phyloP scores from a whole-genome alignment of 1,284 basidiomycete species.

The Moesziomyces antarcticus region DNA sequence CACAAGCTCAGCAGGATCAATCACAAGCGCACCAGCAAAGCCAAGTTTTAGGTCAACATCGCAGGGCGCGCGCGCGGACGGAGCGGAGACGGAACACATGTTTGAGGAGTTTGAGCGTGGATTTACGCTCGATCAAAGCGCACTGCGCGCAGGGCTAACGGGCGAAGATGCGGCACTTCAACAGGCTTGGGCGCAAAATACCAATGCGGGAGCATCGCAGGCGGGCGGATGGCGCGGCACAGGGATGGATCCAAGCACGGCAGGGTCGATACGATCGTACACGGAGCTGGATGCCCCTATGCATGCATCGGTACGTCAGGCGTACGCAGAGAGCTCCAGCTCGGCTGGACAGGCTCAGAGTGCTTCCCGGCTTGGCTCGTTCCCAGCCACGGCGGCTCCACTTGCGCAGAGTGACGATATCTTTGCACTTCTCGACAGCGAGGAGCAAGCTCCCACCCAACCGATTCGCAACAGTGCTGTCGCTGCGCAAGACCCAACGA shows the following conservation, averaged over 20 bases:
- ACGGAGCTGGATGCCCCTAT: slow-evolving; percentile 21
- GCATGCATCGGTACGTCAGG: slow-evolving; percentile 15
- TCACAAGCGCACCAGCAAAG: neutral
- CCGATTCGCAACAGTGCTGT: neutral
- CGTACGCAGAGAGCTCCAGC: neutral
- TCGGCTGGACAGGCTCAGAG: neutral
- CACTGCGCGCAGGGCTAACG: neutral
- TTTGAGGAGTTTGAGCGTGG: slow-evolving; percentile 22
- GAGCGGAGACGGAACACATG: slow-evolving; percentile 3
- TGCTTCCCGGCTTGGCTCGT: too few relatives aligned
- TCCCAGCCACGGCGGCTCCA: slow-evolving; percentile 3
- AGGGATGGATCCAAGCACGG: slow-evolving; percentile 12
- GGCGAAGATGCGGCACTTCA: neutral
- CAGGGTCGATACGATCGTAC: slow-evolving; percentile 5
- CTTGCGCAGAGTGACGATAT: slow-evolving; percentile 27
- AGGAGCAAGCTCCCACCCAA: neutral
- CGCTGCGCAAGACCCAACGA: neutral
- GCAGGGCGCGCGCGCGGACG: neutral
- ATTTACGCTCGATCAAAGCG: slow-evolving; percentile 2
- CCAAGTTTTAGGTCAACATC: slow-evolving; percentile 2
- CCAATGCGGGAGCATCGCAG: neutral
- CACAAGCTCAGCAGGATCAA: neutral
- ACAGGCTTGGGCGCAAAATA: slow-evolving; percentile 7
- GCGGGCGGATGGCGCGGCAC: slow-evolving; percentile 10
- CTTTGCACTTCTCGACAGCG: slow-evolving; percentile 31